Percentiles rank a stretch among this genome's conserved stretches.
These are phyloP conservation scores for Alternaria arborescens DNA, from an alignment of 2,329 filamentous ascomycete species.

Conservation along the genomic window DNA sequence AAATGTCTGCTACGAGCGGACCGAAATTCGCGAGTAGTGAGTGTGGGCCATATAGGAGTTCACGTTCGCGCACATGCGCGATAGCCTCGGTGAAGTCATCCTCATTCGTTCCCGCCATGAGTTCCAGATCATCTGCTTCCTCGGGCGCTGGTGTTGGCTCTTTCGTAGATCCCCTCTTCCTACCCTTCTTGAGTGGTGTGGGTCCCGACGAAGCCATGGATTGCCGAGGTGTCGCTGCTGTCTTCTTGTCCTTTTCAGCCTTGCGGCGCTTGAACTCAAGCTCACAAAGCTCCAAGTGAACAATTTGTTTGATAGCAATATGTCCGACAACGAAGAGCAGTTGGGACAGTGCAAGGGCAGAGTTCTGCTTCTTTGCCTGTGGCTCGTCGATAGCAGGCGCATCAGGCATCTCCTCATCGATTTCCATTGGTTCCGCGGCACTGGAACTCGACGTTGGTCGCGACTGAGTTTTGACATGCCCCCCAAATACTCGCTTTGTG, in stretches of 20 bases:
- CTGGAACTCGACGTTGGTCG: slow-evolving; percentile 45
- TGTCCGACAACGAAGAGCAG: slow-evolving; percentile 95
- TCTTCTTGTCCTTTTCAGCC: slow-evolving; percentile 80
- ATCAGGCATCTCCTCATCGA: slow-evolving; percentile 31
- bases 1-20: slow-evolving; percentile 90
- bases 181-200: slow-evolving; percentile 52
- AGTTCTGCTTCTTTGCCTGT: slow-evolving; percentile 64
- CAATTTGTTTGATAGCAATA: slow-evolving; percentile 98
- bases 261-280: slow-evolving; percentile 97
- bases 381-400: slow-evolving; percentile 37
- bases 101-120: slow-evolving; percentile 95
- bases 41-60: slow-evolving; percentile 81
- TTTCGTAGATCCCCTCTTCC: slow-evolving; percentile 51
- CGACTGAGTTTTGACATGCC: slow-evolving; percentile 55
- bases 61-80: slow-evolving; percentile 82
- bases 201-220: slow-evolving; percentile 38
- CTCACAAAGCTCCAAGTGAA: slow-evolving; percentile 96
- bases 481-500: slow-evolving; percentile 80
- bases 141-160: slow-evolving; percentile 60
- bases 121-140: slow-evolving; percentile 88
- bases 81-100: slow-evolving; percentile 92
- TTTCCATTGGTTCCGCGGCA: slow-evolving; percentile 36
- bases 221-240: slow-evolving; percentile 45
- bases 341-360: slow-evolving; percentile 82
- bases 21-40: slow-evolving; percentile 92